These are phyloP conservation scores for Exophiala aquamarina DNA, from an alignment of 2,329 filamentous ascomycete genomes.

Conservation along the genomic window DNA sequence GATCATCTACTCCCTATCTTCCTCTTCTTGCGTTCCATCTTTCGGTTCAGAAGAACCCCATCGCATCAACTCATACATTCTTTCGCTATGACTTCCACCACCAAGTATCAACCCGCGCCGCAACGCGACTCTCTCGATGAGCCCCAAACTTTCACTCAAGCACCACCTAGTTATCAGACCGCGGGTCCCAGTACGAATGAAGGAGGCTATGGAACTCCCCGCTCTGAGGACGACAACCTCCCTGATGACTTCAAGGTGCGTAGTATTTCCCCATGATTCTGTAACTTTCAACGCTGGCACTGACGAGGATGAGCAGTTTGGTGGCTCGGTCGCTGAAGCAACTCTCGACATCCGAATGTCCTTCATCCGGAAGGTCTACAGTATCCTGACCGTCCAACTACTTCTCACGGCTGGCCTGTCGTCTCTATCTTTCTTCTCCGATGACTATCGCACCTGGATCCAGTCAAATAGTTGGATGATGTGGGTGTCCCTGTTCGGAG, in stretches of 20 bases:
- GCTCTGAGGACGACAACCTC: slow-evolving; percentile 83
- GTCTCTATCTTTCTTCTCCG: slow-evolving; percentile 81
- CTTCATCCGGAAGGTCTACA: slow-evolving; percentile 96
- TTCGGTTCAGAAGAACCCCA: too few species aligned
- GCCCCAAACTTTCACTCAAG: slow-evolving; percentile 62
- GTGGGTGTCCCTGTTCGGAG: slow-evolving; percentile 80
- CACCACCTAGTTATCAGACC: slow-evolving; percentile 78
- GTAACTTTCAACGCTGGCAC: neutral
- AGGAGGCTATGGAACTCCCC: slow-evolving; percentile 54
- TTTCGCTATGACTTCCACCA: slow-evolving; percentile 32
- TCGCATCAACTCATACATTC: too few species aligned
- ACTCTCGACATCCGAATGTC: slow-evolving; percentile 95
- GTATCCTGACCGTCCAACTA: slow-evolving; percentile 93
- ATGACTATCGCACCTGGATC: slow-evolving; percentile 80
- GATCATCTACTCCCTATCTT: neutral
- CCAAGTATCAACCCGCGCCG: slow-evolving; percentile 80
- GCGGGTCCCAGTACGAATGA: slow-evolving; percentile 59
- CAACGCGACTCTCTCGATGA: slow-evolving; percentile 85
- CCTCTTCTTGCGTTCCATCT: neutral
- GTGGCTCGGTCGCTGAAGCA: slow-evolving; percentile 87
- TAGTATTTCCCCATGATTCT: neutral
- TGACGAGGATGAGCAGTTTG: slow-evolving; percentile 61
- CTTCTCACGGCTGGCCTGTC: slow-evolving; percentile 79
- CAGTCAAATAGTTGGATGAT: slow-evolving; percentile 80
- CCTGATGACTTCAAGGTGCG: slow-evolving; percentile 94